Evolutionary conservation across 306 rosid genomes (phyloP).

Genomic region (Pyrus communis): DNA sequence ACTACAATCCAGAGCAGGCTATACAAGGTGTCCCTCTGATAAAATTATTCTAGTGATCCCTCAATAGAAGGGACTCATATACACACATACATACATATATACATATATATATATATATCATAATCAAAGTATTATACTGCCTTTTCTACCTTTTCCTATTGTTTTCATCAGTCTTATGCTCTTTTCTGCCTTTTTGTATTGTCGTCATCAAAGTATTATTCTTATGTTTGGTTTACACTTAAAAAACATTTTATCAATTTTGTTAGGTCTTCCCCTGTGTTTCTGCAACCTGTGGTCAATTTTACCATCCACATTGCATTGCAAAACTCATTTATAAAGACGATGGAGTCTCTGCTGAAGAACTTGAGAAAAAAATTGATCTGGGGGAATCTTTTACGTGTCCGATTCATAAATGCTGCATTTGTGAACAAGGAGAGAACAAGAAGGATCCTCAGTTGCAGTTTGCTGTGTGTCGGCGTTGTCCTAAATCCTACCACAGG

Average conservation of each 20-base stretch:
- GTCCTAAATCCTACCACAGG: slow-evolving; percentile 83
- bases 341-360: slow-evolving; percentile 41
- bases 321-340: slow-evolving; percentile 42
- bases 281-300: slow-evolving; percentile 84
- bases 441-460: slow-evolving; percentile 44
- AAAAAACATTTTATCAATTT: slow-evolving; percentile 8
- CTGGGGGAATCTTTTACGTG: slow-evolving; percentile 70
- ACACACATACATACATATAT: too few species aligned
- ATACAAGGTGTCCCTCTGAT: too few species aligned
- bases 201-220: not conserved
- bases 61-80: not conserved
- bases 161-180: not conserved
- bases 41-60: not conserved
- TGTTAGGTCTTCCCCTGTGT: slow-evolving; percentile 76
- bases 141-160: not conserved
- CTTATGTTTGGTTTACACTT: not conserved
- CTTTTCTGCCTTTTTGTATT: not conserved
- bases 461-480: slow-evolving; percentile 93
- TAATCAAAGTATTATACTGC: not conserved
- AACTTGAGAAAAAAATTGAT: slow-evolving; percentile 47
- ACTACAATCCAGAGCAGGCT: too few species aligned
- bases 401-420: slow-evolving; percentile 71
- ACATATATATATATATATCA: not conserved
- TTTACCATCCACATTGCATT: slow-evolving; percentile 81
- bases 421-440: slow-evolving; percentile 73